Evolutionary conservation across 2,329 filamentous ascomycete genomes (phyloP).

Genomic region (Phialocephala subalpina): DNA sequence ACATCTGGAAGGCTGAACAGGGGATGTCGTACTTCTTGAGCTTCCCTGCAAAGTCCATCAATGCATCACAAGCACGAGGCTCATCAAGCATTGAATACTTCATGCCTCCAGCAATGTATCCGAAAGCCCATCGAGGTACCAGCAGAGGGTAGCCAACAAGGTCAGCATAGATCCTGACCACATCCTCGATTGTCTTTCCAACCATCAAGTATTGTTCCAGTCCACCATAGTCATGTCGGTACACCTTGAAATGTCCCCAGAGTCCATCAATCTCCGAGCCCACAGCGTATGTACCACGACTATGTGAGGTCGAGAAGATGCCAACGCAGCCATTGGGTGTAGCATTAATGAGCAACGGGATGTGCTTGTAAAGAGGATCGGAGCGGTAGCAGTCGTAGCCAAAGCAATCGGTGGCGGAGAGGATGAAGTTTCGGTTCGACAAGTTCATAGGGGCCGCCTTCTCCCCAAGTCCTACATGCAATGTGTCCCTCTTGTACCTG

Average conservation of each 20-base stretch:
- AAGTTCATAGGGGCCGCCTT: slow-evolving; percentile 79
- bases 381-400: slow-evolving; percentile 76
- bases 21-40: slow-evolving; percentile 55
- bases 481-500: slow-evolving; percentile 64
- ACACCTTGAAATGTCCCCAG: slow-evolving; percentile 79
- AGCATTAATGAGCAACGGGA: slow-evolving; percentile 75
- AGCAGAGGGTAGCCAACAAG: slow-evolving; percentile 73
- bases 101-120: slow-evolving; percentile 75
- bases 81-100: slow-evolving; percentile 66
- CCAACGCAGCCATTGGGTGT: slow-evolving; percentile 70
- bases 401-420: slow-evolving; percentile 76
- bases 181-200: slow-evolving; percentile 70
- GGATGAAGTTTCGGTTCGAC: slow-evolving; percentile 68
- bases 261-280: slow-evolving; percentile 79
- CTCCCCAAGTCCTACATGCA: slow-evolving; percentile 76
- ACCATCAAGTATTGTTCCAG: slow-evolving; percentile 76
- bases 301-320: slow-evolving; percentile 72
- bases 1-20: slow-evolving; percentile 55
- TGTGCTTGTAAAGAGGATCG: slow-evolving; percentile 79
- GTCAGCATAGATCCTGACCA: slow-evolving; percentile 71
- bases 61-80: slow-evolving; percentile 60
- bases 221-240: slow-evolving; percentile 75
- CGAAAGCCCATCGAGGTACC: slow-evolving; percentile 76
- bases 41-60: slow-evolving; percentile 41
- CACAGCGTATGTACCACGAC: slow-evolving; percentile 69